Percentiles rank a stretch among this genome's conserved stretches.
phyloP scores from a whole-genome alignment of 208 protist genomes.

The Acanthamoeba healyi region DNA sequence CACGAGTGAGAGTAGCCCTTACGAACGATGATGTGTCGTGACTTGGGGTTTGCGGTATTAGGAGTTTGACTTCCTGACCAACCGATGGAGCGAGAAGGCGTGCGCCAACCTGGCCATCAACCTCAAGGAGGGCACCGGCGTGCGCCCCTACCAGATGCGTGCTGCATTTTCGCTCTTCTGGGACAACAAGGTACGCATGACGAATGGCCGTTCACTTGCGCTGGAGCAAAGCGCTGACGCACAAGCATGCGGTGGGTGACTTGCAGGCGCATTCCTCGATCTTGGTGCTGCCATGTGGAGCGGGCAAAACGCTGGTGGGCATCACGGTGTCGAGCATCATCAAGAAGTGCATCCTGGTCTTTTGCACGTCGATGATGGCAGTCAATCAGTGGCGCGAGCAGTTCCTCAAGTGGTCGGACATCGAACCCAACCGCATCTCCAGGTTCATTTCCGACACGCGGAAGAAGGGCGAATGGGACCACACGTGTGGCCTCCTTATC shows the following conservation, averaged over 20 bases:
- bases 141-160: slow-evolving; percentile 85
- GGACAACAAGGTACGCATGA: slow-evolving; percentile 49
- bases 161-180: slow-evolving; percentile 63
- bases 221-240: too few relatives aligned
- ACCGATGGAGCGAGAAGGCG: slow-evolving; percentile 50
- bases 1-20: background rate
- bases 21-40: too few relatives aligned
- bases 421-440: slow-evolving; percentile 91
- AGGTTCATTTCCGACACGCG: slow-evolving; percentile 94
- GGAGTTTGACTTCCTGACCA: slow-evolving; percentile 66
- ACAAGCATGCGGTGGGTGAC: background rate
- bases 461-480: slow-evolving; percentile 75
- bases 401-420: slow-evolving; percentile 95
- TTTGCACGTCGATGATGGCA: slow-evolving; percentile 92
- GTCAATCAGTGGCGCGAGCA: slow-evolving; percentile 98
- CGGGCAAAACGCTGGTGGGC: slow-evolving; percentile 99
- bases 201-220: too few relatives aligned
- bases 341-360: slow-evolving; percentile 92
- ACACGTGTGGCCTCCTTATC: slow-evolving; percentile 92
- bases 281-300: slow-evolving; percentile 99
- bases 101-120: slow-evolving; percentile 69
- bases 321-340: slow-evolving; percentile 98
- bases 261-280: slow-evolving; percentile 93
- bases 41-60: background rate
- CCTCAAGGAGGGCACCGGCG: slow-evolving; percentile 89